A percentile compares a stretch with the other conserved stretches of the same genome.
These are phyloP conservation scores for Coprinellus aureogranulatus DNA, from an alignment of 768 basidiomycete species.

Conservation along the genomic window DNA sequence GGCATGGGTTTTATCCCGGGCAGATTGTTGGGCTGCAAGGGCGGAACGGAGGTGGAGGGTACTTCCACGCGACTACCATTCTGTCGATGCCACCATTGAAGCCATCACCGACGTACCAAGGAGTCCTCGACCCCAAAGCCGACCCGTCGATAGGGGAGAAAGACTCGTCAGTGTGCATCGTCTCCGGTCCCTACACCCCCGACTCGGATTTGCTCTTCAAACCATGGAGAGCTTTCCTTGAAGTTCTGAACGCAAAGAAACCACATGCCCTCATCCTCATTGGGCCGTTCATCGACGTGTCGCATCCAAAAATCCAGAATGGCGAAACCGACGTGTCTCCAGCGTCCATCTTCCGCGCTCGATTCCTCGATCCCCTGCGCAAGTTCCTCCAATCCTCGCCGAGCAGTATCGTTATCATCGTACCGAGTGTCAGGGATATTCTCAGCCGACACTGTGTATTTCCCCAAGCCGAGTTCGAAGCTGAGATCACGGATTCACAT, in stretches of 20 bases:
- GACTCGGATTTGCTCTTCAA: constrained; percentile 76
- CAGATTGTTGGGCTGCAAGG: constrained; percentile 84
- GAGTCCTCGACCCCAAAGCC: constrained; percentile 26
- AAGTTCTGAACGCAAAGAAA: constrained; percentile 57
- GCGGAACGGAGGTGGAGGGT: constrained; percentile 85
- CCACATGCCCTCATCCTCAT: constrained; percentile 78
- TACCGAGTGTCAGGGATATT: constrained; percentile 83
- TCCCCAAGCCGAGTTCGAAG: constrained; percentile 71
- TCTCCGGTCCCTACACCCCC: constrained; percentile 82
- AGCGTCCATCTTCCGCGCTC: constrained; percentile 61
- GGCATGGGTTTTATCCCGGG: constrained; percentile 83
- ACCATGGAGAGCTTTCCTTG: constrained; percentile 63
- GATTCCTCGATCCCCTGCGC: constrained; percentile 57
- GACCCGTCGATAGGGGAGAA: constrained; percentile 41
- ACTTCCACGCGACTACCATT: constrained; percentile 82
- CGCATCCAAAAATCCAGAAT: constrained; percentile 68
- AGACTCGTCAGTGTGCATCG: constrained; percentile 65
- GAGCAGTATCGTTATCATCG: constrained; percentile 67
- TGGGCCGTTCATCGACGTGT: constrained; percentile 86
- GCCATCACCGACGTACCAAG: constrained; percentile 32
- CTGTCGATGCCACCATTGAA: constrained; percentile 64
- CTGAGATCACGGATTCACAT: constrained; percentile 42
- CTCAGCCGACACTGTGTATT: constrained; percentile 77
- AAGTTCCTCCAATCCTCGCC: constrained; percentile 61
- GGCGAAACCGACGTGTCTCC: constrained; percentile 74